Evolutionary conservation across 2,329 filamentous ascomycete genomes (phyloP).

Genomic region (Colletotrichum karsti): DNA sequence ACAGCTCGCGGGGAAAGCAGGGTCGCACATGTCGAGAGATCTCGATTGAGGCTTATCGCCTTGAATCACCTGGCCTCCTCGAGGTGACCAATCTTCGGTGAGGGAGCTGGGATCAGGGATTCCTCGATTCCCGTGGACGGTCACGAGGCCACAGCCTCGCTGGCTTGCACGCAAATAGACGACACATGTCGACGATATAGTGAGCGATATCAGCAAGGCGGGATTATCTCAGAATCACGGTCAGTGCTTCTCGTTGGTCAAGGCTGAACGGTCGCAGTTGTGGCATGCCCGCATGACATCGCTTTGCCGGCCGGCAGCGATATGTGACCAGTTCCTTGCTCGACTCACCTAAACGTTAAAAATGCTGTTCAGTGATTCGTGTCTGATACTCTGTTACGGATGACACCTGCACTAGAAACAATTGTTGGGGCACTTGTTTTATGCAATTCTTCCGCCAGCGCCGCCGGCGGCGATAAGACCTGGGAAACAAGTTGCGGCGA

Average conservation of each 20-base stretch:
- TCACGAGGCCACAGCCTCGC: conserved; percentile 22
- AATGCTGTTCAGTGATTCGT: background rate
- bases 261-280: conserved; percentile 1
- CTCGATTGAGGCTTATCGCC: conserved; percentile 23
- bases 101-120: conserved; percentile 15
- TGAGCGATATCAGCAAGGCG: background rate
- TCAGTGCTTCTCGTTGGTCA: background rate
- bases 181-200: background rate
- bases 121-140: background rate
- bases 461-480: background rate
- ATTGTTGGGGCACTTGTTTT: background rate
- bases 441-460: background rate
- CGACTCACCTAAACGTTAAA: background rate
- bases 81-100: conserved; percentile 17
- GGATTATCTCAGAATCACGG: background rate
- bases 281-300: conserved; percentile 17
- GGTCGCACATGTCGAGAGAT: conserved; percentile 11
- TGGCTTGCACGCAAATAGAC: background rate
- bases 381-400: conserved; percentile 1
- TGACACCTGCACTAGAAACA: conserved; percentile 6
- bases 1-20: background rate
- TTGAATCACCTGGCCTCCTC: conserved; percentile 2
- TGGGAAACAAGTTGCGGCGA: background rate
- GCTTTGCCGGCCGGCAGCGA: background rate
- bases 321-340: background rate